Percentiles rank a stretch among this genome's conserved stretches.
These are phyloP conservation scores for Ilyonectria mors-panacis DNA, from an alignment of 2,329 filamentous ascomycete species.

Conservation along the genomic window DNA sequence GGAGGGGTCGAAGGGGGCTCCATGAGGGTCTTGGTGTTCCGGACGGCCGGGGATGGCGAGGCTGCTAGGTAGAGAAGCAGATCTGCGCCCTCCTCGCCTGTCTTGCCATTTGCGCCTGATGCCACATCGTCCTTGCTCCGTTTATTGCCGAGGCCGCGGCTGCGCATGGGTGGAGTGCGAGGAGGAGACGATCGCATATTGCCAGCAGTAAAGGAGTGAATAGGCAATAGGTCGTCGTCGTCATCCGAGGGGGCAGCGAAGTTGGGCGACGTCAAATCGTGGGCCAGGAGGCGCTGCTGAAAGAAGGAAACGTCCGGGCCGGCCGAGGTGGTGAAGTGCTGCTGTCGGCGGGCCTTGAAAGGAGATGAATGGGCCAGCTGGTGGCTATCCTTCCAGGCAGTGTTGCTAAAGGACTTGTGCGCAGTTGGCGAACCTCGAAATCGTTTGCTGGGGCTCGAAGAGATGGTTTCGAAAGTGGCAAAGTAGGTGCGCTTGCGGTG, in stretches of 20 bases:
- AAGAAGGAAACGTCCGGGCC: conserved; percentile 86
- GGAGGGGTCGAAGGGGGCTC: conserved; percentile 84
- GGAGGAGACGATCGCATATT: conserved; percentile 85
- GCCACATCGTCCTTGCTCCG: conserved; percentile 64
- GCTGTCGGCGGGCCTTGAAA: conserved; percentile 81
- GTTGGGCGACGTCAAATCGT: conserved; percentile 72
- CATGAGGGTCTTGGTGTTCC: conserved; percentile 64
- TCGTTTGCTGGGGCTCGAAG: conserved; percentile 76
- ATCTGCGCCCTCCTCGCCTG: conserved; percentile 85
- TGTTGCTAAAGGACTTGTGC: conserved; percentile 70
- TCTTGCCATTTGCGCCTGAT: conserved; percentile 64
- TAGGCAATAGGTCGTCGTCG: conserved; percentile 85
- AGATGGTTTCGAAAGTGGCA: conserved; percentile 69
- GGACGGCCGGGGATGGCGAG: conserved; percentile 88
- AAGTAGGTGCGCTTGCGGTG: conserved; percentile 76
- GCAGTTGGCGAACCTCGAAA: conserved; percentile 74
- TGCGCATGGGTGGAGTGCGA: conserved; percentile 81
- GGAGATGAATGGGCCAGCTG: conserved; percentile 89
- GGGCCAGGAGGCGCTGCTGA: conserved; percentile 77
- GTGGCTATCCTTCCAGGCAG: conserved; percentile 83
- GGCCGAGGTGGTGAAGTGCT: conserved; percentile 80
- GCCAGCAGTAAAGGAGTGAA: conserved; percentile 79
- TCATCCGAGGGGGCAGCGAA: conserved; percentile 80
- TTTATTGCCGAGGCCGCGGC: conserved; percentile 62
- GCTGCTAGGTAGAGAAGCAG: conserved; percentile 88